phyloP scores from a whole-genome alignment of 192 early-diverging fungal genomes.

The Coemansia sp. region DNA sequence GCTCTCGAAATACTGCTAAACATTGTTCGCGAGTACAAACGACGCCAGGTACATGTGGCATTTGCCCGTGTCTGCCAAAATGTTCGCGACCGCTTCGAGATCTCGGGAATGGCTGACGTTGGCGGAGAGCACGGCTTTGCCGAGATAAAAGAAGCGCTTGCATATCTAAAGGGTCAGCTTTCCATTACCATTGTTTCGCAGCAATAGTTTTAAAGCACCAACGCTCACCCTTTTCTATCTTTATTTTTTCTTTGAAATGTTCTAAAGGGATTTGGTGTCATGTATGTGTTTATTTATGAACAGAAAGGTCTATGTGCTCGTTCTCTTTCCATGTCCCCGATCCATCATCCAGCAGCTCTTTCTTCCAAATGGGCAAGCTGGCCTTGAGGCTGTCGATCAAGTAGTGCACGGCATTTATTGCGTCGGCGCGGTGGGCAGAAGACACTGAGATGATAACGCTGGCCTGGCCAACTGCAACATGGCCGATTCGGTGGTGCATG shows the following conservation, averaged over 20 bases:
- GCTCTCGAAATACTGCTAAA: slow-evolving; percentile 86
- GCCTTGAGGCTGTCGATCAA: slow-evolving; percentile 91
- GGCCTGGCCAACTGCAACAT: slow-evolving; percentile 75
- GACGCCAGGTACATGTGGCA: slow-evolving; percentile 79
- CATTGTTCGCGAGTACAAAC: slow-evolving; percentile 84
- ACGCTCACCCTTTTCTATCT: too few relatives aligned
- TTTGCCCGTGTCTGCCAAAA: slow-evolving; percentile 86
- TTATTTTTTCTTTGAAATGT: background rate
- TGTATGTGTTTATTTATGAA: slow-evolving; percentile 2
- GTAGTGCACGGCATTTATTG: slow-evolving; percentile 72
- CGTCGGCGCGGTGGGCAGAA: slow-evolving; percentile 76
- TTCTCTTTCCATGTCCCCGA: slow-evolving; percentile 71
- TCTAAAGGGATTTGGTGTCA: background rate
- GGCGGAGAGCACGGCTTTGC: slow-evolving; percentile 71
- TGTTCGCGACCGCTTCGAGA: slow-evolving; percentile 69
- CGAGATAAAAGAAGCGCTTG: slow-evolving; percentile 64
- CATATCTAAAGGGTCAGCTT: slow-evolving; percentile 53
- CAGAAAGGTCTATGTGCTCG: slow-evolving; percentile 31
- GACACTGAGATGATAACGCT: slow-evolving; percentile 82
- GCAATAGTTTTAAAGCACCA: background rate
- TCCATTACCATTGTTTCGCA: slow-evolving; percentile 10
- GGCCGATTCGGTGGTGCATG: slow-evolving; percentile 79
- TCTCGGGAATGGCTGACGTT: slow-evolving; percentile 65
- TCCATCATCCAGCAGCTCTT: slow-evolving; percentile 84
- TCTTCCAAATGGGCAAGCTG: slow-evolving; percentile 91